These are phyloP conservation scores for Erysiphe neolycopersici DNA, from an alignment of 2,329 filamentous ascomycete species.

Conservation along the genomic window DNA sequence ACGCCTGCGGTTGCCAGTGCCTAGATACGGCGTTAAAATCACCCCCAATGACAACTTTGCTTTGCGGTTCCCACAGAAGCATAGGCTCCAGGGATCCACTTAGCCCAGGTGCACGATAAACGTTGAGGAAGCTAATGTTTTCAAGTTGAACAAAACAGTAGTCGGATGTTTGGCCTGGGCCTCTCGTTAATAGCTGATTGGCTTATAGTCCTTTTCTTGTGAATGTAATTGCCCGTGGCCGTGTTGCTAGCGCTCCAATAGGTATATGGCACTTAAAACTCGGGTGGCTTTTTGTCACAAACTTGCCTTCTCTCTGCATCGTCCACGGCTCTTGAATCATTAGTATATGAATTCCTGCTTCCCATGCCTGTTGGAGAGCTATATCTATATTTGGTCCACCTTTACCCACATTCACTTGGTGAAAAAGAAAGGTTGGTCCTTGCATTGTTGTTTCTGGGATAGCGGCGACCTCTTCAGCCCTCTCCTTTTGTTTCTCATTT, in stretches of 20 bases:
- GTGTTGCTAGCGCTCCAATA: background rate
- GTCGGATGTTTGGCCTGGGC: background rate
- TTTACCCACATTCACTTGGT: no score
- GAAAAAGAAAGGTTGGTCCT: no score
- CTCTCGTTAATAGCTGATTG: background rate
- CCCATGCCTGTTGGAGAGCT: no score
- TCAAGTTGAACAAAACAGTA: background rate
- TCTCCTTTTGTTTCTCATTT: background rate
- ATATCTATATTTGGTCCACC: no score
- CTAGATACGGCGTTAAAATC: background rate
- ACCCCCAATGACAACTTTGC: background rate
- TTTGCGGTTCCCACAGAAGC: background rate
- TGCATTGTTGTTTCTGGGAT: background rate
- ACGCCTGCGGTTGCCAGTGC: background rate
- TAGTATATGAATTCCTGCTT: no score
- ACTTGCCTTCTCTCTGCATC: no score
- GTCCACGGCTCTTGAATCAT: no score
- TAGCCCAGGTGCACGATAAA: background rate
- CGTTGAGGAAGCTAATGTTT: background rate
- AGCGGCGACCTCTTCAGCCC: background rate
- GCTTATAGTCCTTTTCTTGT: background rate
- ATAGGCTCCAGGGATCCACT: background rate
- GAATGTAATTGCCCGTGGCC: background rate
- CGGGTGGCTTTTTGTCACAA: background rate
- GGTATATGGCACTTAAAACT: background rate